Percentiles rank a stretch among this genome's conserved stretches.
phyloP scores from a whole-genome alignment of 2,329 filamentous ascomycete genomes.

The Neofusicoccum umdonicola region DNA sequence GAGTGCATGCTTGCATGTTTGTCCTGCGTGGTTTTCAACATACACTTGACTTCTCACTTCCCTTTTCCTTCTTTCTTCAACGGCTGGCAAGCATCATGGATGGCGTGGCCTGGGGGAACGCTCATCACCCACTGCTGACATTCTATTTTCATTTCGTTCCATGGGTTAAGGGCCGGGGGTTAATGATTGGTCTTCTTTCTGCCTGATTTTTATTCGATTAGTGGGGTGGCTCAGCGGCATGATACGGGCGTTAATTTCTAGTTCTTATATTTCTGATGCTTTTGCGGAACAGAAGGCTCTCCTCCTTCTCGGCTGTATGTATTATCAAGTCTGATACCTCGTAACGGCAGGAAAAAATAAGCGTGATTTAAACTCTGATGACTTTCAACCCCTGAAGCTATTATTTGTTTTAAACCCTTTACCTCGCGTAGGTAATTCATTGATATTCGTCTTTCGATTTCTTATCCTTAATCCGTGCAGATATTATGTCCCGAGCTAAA shows the following conservation, averaged over 20 bases:
- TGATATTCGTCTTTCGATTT: too few relatives aligned
- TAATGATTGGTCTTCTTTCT: background rate
- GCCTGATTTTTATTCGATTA: background rate
- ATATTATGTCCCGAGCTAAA: too few relatives aligned
- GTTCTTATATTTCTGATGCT: background rate
- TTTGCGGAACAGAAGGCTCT: background rate
- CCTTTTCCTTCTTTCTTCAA: background rate
- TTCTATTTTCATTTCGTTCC: background rate
- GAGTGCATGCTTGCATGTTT: background rate
- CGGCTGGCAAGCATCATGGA: background rate
- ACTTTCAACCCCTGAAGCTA: background rate
- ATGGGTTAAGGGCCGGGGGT: background rate
- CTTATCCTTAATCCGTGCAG: too few relatives aligned
- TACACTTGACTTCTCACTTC: background rate
- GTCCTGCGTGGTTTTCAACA: background rate
- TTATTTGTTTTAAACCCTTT: too few relatives aligned
- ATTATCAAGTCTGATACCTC: slow-evolving; percentile 9
- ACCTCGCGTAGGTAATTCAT: too few relatives aligned
- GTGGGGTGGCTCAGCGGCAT: background rate
- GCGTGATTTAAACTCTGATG: background rate
- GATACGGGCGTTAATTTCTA: slow-evolving; percentile 5
- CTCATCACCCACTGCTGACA: background rate
- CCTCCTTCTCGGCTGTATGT: background rate
- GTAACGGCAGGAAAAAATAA: background rate
- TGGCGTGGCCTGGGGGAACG: background rate